A percentile compares a stretch with the other conserved stretches of the same genome.
Conservation (phyloP, 192 early-diverging fungal genomes). For the Coemansia interrupta region DNA sequence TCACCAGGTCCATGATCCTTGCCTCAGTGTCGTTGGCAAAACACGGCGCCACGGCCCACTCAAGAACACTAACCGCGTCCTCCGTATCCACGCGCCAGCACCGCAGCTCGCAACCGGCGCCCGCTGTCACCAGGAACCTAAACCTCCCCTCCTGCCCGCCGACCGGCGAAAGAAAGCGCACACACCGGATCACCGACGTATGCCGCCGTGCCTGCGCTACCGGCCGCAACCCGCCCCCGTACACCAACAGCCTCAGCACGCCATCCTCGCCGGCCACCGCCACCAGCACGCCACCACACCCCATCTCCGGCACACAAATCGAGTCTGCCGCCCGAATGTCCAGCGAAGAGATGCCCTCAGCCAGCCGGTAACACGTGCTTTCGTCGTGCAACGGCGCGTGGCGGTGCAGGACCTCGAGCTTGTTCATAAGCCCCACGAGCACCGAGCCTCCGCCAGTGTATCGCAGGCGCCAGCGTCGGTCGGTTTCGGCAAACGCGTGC, state of each 20-base stretch:
- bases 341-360: constrained; percentile 15
- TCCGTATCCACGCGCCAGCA: constrained; percentile 54
- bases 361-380: not conserved
- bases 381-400: not conserved
- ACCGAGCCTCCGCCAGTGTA: constrained; percentile 45
- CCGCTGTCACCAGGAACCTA: constrained; percentile 59
- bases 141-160: constrained; percentile 12
- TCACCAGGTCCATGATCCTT: constrained; percentile 73
- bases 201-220: constrained; percentile 12
- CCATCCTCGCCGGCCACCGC: constrained; percentile 29
- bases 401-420: constrained; percentile 54
- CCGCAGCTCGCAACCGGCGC: constrained; percentile 60
- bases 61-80: not conserved
- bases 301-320: not conserved
- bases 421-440: constrained; percentile 50
- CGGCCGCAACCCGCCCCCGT: not conserved
- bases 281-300: not conserved
- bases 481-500: constrained; percentile 70
- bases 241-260: constrained; percentile 7
- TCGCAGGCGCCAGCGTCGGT: constrained; percentile 67
- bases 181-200: constrained; percentile 28
- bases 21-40: constrained; percentile 7
- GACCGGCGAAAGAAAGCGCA: constrained; percentile 3
- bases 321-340: constrained; percentile 12
- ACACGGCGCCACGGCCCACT: constrained; percentile 10